Conservation (phyloP, 352 stramenopile species). For the Lagenidium giganteum region DNA sequence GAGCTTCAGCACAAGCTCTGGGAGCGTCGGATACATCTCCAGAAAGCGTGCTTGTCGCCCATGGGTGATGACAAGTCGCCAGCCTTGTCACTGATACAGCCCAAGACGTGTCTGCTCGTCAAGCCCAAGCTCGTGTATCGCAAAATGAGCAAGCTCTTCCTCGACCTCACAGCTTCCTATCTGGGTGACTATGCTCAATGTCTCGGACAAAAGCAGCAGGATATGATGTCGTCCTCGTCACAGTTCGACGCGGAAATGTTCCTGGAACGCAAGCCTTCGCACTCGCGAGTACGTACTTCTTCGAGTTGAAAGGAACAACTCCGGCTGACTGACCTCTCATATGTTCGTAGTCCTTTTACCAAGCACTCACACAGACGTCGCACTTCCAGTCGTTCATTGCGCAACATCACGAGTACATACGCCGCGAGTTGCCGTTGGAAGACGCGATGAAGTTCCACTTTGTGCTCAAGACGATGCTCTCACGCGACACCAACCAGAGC, state of each 20-base stretch:
- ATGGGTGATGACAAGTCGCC: too few relatives aligned
- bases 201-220: background rate
- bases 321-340: background rate
- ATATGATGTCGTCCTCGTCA: too few relatives aligned
- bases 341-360: constrained; percentile 26
- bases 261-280: constrained; percentile 10
- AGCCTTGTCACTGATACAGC: constrained; percentile 6
- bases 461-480: constrained; percentile 25
- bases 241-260: constrained; percentile 13
- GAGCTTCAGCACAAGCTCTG: constrained; percentile 39
- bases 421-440: constrained; percentile 19
- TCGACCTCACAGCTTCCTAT: constrained; percentile 10
- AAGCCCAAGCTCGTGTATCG: constrained; percentile 15
- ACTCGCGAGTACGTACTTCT: constrained; percentile 17
- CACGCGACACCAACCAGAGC: constrained; percentile 1
- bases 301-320: too few relatives aligned
- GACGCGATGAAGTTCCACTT: constrained; percentile 34
- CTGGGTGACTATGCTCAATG: constrained; percentile 9
- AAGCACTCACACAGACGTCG: constrained; percentile 19
- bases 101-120: constrained; percentile 14
- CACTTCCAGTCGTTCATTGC: constrained; percentile 36
- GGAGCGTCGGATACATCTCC: constrained; percentile 40
- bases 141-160: constrained; percentile 18
- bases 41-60: constrained; percentile 22
- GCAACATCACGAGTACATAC: constrained; percentile 31